Percentiles rank a stretch among this genome's conserved stretches.
Conservation (phyloP, 441 rosid species). For the Euphorbia celastroides region DNA sequence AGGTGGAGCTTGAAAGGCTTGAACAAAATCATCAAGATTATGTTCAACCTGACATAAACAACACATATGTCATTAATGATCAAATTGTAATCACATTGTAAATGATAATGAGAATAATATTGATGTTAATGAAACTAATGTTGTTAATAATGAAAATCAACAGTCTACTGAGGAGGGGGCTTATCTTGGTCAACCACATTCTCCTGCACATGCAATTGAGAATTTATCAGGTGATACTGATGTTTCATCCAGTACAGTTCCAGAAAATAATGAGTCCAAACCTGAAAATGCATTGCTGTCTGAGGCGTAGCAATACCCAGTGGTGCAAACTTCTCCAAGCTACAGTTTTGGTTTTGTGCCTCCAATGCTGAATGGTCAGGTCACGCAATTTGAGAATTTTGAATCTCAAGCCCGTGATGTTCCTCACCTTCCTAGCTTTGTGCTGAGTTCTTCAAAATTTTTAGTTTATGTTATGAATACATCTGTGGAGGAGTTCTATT, state of each 20-base stretch:
- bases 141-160: no score
- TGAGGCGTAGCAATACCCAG: constrained; percentile 50
- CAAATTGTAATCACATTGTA: no score
- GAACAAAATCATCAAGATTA: no score
- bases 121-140: no score
- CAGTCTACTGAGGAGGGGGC: constrained; percentile 53
- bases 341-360: constrained; percentile 62
- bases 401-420: constrained; percentile 76
- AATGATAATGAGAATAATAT: no score
- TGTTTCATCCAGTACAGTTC: constrained; percentile 31
- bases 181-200: constrained; percentile 40
- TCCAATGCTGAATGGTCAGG: constrained; percentile 57
- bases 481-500: constrained; percentile 9
- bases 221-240: constrained; percentile 54
- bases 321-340: constrained; percentile 58
- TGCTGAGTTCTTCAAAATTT: constrained; percentile 42
- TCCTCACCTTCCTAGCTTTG: constrained; percentile 69
- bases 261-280: constrained; percentile 54
- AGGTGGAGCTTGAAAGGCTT: no score
- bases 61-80: no score
- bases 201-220: constrained; percentile 44
- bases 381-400: constrained; percentile 57
- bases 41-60: no score
- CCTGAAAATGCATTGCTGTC: constrained; percentile 47
- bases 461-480: constrained; percentile 7